phyloP scores from a whole-genome alignment of 176 grass and related monocot genomes.

The Carex pumila region DNA sequence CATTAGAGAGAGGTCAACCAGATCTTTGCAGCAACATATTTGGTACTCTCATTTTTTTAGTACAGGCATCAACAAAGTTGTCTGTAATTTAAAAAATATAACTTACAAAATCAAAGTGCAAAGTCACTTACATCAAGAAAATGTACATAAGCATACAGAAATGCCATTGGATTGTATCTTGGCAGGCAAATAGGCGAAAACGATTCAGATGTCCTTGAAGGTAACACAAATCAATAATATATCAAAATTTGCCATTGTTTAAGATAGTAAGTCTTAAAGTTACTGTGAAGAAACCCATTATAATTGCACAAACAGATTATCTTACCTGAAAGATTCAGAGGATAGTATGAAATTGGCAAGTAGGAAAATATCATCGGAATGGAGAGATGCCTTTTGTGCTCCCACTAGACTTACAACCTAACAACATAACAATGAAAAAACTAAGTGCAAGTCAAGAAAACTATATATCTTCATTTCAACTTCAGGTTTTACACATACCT shows the following conservation, averaged over 20 bases:
- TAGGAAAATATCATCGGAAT: slow-evolving; percentile 91
- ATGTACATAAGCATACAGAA: slow-evolving; percentile 88
- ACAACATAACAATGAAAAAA: slow-evolving; percentile 2
- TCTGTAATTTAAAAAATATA: not conserved
- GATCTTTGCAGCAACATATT: not conserved
- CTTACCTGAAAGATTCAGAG: slow-evolving; percentile 94
- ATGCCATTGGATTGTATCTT: slow-evolving; percentile 98
- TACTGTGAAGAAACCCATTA: not conserved
- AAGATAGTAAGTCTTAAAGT: not conserved
- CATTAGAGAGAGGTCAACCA: not conserved
- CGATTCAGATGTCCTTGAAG: slow-evolving; percentile 80
- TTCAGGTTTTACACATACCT: slow-evolving; percentile 41
- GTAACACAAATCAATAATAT: slow-evolving; percentile 22
- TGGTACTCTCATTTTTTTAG: not conserved
- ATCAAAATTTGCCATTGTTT: not conserved
- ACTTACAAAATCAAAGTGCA: not conserved
- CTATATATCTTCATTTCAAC: not conserved
- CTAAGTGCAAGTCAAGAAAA: not conserved
- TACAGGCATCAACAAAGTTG: not conserved
- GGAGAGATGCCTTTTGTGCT: slow-evolving; percentile 90
- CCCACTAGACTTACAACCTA: slow-evolving; percentile 97
- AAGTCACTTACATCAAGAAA: slow-evolving; percentile 93
- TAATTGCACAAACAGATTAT: not conserved
- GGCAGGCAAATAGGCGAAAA: slow-evolving; percentile 97
- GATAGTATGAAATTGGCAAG: slow-evolving; percentile 91